Evolutionary conservation across 1,139 yeast species (phyloP), one percentile per base, ranked within the genome.

Genomic region (Kodamaea ohmeri): DNA sequence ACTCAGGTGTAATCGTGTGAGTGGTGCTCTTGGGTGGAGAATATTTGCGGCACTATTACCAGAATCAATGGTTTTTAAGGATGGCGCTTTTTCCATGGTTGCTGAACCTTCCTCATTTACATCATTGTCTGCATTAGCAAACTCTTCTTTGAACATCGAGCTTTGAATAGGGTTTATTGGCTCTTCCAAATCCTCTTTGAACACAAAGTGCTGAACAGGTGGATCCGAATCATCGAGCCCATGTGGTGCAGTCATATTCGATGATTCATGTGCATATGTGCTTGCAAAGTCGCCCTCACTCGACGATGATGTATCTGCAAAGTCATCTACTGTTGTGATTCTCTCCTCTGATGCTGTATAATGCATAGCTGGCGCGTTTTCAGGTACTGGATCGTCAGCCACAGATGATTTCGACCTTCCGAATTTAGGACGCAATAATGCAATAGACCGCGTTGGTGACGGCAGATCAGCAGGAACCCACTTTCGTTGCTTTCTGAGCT

Each of bases 291-390:
- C 35, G 4, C 27, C 27, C 6, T 44, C 46, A 22, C 48, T 51
- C 8, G 55, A 55, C 8, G 64, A 58, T 1, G 68, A 56, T 9
- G 73, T 64, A 47, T 69, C 75, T 13, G 74, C 75, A 47, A 69
- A 67, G 38, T 68, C 74, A 11, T 58, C 65, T 12, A 65, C 40
- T 2, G 63, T 56, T 13, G 61, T 51, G 15, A 52, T 52, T 41
- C 47, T 52, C 28, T 41, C 44, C 20, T 35, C 36, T 12, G 35
- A 39, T 4, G 44, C 30, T 9, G 39, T 37, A 6, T 16, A 18
- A 4, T 12, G 25, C 16, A 29, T 6, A 3, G 17, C 9, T 4
- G 32, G 25, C 4, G 28, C 17, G 9, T 26, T 24, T n/a, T 20
- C 34, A n/a, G 34, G 27, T 3, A 12, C 14, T 11, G 52, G 50